These are phyloP conservation scores for Sophora flavescens DNA, from an alignment of 306 rosid genomes.

Conservation along the genomic window DNA sequence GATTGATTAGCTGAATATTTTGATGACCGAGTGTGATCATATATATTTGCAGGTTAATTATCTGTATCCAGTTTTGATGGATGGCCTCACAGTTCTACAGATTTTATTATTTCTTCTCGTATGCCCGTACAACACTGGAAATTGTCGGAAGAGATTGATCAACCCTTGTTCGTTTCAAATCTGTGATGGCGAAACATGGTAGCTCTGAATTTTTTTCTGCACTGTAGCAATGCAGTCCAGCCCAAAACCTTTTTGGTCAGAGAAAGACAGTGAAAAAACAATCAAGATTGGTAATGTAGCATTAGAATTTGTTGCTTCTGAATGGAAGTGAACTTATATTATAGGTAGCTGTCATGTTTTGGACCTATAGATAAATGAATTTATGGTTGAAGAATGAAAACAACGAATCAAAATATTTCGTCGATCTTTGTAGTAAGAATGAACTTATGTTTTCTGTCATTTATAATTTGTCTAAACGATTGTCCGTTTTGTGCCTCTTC, in stretches of 20 bases:
- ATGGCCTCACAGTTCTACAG: conserved; percentile 18
- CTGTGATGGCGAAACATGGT: conserved; percentile 1
- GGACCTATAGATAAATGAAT: conserved; percentile 18
- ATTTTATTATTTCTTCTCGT: neutral
- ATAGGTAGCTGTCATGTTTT: conserved; percentile 5
- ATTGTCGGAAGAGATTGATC: conserved; percentile 35
- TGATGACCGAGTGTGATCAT: conserved; percentile 14
- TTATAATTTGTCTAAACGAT: conserved; percentile 6
- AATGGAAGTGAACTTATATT: conserved; percentile 7
- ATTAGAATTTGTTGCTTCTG: conserved; percentile 32
- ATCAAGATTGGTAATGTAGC: conserved; percentile 10
- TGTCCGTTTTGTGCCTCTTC: conserved; percentile 4
- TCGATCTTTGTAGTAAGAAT: neutral
- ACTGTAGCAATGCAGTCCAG: conserved; percentile 3
- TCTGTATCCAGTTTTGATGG: conserved; percentile 34
- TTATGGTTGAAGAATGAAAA: conserved; percentile 26
- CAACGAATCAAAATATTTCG: conserved; percentile 9
- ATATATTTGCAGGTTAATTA: conserved; percentile 46
- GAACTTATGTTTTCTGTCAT: neutral
- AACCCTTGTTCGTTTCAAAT: conserved; percentile 27
- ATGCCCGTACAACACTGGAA: neutral
- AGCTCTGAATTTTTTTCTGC: conserved; percentile 1
- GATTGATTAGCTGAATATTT: conserved; percentile 14
- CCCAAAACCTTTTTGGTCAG: neutral
- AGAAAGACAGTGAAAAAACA: conserved; percentile 27